Evolutionary conservation across 345 rosid genomes (phyloP).

Genomic region (Pelargonium nanum): DNA sequence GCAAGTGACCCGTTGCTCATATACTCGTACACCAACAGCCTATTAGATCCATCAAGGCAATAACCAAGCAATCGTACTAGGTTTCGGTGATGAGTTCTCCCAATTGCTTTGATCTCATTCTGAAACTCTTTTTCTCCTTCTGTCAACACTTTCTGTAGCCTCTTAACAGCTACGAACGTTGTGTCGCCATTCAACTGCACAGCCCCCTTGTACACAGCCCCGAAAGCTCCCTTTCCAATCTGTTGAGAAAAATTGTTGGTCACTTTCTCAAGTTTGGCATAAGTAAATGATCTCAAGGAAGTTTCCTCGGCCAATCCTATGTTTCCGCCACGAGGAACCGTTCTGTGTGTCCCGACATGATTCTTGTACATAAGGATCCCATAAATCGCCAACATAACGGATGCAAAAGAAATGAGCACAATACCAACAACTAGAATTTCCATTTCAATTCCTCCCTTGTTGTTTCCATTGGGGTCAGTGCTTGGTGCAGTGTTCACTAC

Average conservation of each 20-base stretch:
- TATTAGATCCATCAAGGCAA: no score
- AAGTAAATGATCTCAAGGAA: constrained; percentile 11
- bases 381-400: background rate
- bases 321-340: background rate
- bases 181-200: background rate
- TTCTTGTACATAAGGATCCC: constrained; percentile 1
- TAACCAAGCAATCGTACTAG: constrained; percentile 5
- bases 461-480: background rate
- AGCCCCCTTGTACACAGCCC: constrained; percentile 7
- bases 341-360: constrained; percentile 7
- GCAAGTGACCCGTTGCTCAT: no score
- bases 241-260: constrained; percentile 19
- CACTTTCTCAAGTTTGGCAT: constrained; percentile 10
- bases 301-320: background rate
- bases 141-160: no score
- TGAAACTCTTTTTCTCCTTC: no score
- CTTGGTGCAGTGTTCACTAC: background rate
- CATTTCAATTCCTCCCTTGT: background rate
- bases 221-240: constrained; percentile 25
- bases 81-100: constrained; percentile 7
- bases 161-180: constrained; percentile 13
- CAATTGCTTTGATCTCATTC: no score
- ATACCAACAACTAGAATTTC: constrained; percentile 1
- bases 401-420: background rate
- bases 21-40: no score